phyloP scores from a whole-genome alignment of 2,329 filamentous ascomycete genomes.

The Aspergillus ustus region DNA sequence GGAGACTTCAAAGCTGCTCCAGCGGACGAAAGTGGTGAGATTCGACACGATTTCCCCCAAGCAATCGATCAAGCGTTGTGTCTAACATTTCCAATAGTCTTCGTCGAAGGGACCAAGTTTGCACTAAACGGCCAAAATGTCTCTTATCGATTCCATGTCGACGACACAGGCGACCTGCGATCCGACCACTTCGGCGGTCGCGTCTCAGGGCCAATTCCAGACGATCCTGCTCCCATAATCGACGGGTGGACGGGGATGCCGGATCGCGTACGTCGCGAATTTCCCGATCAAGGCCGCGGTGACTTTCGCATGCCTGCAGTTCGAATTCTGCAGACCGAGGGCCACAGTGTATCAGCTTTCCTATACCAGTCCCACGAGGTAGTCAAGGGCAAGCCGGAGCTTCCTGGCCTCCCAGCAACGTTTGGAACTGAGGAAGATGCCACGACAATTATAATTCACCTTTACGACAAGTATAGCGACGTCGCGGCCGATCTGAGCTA shows the following conservation, averaged over 20 bases:
- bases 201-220: constrained; percentile 57
- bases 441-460: constrained; percentile 61
- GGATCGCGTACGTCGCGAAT: constrained; percentile 62
- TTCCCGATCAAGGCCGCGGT: constrained; percentile 66
- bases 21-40: not conserved
- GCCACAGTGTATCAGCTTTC: constrained; percentile 64
- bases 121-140: constrained; percentile 60
- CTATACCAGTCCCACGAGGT: constrained; percentile 63
- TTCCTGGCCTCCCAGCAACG: constrained; percentile 63
- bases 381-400: constrained; percentile 58
- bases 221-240: constrained; percentile 38
- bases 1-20: not conserved
- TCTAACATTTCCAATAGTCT: constrained; percentile 44
- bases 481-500: constrained; percentile 65
- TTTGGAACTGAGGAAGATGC: constrained; percentile 62
- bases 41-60: not conserved
- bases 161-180: constrained; percentile 61
- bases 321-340: constrained; percentile 62
- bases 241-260: constrained; percentile 60
- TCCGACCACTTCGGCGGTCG: constrained; percentile 66
- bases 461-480: constrained; percentile 64
- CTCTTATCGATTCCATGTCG: constrained; percentile 68
- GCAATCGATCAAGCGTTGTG: not conserved
- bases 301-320: constrained; percentile 67
- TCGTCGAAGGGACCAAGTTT: constrained; percentile 61